A percentile compares a stretch with the other conserved stretches of the same genome.
Evolutionary conservation across 495 filamentous ascomycete species (phyloP).

Genomic region (Immersiella caudata): DNA sequence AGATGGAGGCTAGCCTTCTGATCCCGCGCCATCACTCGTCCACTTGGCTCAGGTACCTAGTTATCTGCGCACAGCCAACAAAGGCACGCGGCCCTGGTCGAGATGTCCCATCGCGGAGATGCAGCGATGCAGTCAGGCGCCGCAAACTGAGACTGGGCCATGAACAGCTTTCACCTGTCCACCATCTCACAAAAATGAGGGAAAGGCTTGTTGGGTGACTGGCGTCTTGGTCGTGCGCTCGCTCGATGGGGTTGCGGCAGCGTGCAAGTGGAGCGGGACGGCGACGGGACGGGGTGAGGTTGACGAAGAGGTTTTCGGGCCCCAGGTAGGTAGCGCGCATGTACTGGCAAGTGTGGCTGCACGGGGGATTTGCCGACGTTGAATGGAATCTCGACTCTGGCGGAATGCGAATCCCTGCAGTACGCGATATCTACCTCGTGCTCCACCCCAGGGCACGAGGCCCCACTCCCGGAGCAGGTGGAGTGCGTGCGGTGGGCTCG

Average conservation of each 20-base stretch:
- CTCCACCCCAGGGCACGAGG: constrained; percentile 21
- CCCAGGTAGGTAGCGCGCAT: constrained; percentile 23
- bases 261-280: constrained; percentile 6
- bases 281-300: constrained; percentile 28
- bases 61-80: background rate
- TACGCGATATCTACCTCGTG: constrained; percentile 31
- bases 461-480: constrained; percentile 23
- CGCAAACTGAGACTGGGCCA: background rate
- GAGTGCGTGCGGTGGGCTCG: constrained; percentile 11
- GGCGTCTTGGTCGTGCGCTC: background rate
- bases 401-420: constrained; percentile 38
- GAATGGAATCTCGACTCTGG: constrained; percentile 33
- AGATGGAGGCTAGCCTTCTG: constrained; percentile 14
- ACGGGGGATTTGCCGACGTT: constrained; percentile 37
- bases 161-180: background rate
- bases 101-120: background rate
- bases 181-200: background rate
- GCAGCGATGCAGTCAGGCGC: background rate
- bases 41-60: constrained; percentile 1
- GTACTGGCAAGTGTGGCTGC: constrained; percentile 33
- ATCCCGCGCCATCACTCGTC: background rate
- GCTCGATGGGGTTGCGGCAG: constrained; percentile 6
- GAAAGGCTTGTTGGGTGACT: background rate
- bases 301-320: constrained; percentile 30
- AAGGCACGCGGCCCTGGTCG: background rate